These are phyloP conservation scores for Eucalyptus cloeziana DNA, from an alignment of 345 rosid species.

Conservation along the genomic window DNA sequence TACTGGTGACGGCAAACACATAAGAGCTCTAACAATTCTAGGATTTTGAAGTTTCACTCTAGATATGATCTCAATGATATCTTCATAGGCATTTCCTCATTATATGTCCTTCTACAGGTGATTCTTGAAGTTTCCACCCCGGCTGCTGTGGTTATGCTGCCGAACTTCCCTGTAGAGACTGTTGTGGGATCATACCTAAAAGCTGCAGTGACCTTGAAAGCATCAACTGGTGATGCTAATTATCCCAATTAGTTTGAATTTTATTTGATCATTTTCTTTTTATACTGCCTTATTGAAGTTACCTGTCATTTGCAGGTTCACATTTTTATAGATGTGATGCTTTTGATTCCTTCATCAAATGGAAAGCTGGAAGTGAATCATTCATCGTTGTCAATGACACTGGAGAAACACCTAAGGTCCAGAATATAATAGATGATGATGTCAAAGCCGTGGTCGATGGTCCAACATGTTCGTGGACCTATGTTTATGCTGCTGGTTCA, in stretches of 20 bases:
- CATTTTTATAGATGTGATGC: constrained; percentile 71
- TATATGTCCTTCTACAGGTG: constrained; percentile 27
- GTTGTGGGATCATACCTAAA: constrained; percentile 69
- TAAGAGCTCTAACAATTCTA: neutral
- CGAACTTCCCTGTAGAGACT: constrained; percentile 71
- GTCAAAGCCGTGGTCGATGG: constrained; percentile 15
- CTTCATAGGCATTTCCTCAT: neutral
- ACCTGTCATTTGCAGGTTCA: constrained; percentile 40
- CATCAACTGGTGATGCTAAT: constrained; percentile 45
- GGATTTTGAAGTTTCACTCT: neutral
- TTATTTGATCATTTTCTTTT: constrained; percentile 4
- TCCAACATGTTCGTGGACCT: constrained; percentile 71
- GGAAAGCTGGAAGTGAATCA: constrained; percentile 72
- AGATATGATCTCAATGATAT: neutral
- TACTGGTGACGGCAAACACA: neutral
- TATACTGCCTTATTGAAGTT: neutral
- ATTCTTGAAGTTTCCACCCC: constrained; percentile 73
- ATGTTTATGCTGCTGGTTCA: constrained; percentile 52
- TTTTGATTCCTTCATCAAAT: constrained; percentile 49
- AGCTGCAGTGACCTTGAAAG: constrained; percentile 79
- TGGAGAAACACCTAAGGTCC: constrained; percentile 12
- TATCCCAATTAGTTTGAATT: neutral
- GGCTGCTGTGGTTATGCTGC: constrained; percentile 68
- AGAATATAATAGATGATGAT: constrained; percentile 16
- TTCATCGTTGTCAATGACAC: constrained; percentile 56